Evolutionary conservation across 83 land plant genomes (phyloP).

Genomic region (Thuja plicata): DNA sequence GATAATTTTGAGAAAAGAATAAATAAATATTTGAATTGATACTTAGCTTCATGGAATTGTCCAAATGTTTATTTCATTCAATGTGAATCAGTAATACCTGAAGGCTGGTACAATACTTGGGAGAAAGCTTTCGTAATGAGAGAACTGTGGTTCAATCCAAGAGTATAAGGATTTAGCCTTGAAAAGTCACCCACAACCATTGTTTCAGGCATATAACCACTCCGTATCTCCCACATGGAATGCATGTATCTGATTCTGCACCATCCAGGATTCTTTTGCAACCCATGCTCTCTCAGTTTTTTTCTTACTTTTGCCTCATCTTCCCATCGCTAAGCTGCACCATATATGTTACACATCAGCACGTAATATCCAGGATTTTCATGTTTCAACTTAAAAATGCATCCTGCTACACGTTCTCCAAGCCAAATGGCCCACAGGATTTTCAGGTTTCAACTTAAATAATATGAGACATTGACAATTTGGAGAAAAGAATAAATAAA

Average conservation of each 20-base stretch:
- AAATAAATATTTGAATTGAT: not conserved
- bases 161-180: not conserved
- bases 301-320: conserved; percentile 36
- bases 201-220: conserved; percentile 17
- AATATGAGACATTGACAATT: too few relatives aligned
- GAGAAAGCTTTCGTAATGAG: not conserved
- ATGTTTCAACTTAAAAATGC: conserved; percentile 36
- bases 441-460: too few relatives aligned
- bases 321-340: conserved; percentile 25
- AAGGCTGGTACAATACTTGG: not conserved
- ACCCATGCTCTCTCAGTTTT: conserved; percentile 30
- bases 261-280: conserved; percentile 34
- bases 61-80: not conserved
- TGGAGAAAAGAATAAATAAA: too few relatives aligned
- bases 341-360: conserved; percentile 44
- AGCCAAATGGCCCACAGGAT: too few relatives aligned
- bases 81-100: not conserved
- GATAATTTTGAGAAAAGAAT: not conserved
- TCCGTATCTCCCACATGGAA: conserved; percentile 36
- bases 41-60: not conserved
- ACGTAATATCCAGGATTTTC: conserved; percentile 38
- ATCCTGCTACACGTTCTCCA: too few relatives aligned
- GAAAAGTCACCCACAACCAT: not conserved
- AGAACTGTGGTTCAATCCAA: not conserved
- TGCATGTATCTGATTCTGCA: conserved; percentile 36